Evolutionary conservation across 352 stramenopile genomes (phyloP).

Genomic region (Globisporangium takayamanum): DNA sequence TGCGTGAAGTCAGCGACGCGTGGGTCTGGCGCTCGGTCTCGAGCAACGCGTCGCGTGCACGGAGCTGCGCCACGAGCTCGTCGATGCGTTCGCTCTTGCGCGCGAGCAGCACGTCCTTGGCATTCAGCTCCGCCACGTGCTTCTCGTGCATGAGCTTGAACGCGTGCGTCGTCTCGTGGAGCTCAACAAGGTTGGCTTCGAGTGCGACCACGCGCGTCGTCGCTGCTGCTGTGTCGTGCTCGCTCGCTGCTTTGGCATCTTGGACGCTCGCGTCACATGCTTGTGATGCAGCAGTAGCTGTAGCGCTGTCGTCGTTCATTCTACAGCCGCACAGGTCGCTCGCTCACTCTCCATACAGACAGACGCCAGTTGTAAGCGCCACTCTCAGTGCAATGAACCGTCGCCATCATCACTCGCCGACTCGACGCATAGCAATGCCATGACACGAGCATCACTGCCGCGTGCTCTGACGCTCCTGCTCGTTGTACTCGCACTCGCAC

Average conservation of each 20-base stretch:
- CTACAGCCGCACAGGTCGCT: too few species aligned
- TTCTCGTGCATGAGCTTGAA: slow-evolving; percentile 55
- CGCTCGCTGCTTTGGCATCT: too few species aligned
- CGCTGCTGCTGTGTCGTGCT: too few species aligned
- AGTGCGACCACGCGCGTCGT: too few species aligned
- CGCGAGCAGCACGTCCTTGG: slow-evolving; percentile 53
- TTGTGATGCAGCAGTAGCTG: too few species aligned
- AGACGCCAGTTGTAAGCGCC: too few species aligned
- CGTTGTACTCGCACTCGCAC: background rate
- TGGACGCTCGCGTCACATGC: too few species aligned
- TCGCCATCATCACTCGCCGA: too few species aligned
- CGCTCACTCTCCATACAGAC: too few species aligned
- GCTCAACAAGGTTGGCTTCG: background rate
- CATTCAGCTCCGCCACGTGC: slow-evolving; percentile 56
- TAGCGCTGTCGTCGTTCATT: too few species aligned
- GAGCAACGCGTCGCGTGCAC: slow-evolving; percentile 16
- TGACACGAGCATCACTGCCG: background rate
- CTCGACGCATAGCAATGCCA: too few species aligned
- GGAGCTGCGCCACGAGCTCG: slow-evolving; percentile 45
- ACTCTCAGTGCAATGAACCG: too few species aligned
- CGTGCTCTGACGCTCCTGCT: background rate
- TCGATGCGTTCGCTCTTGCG: slow-evolving; percentile 60
- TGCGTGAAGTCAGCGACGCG: slow-evolving; percentile 7
- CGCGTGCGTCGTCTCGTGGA: slow-evolving; percentile 21
- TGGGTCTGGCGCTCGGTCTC: slow-evolving; percentile 10